A percentile compares a stretch with the other conserved stretches of the same genome.
Evolutionary conservation across 441 rosid species (phyloP).

Genomic region (Arabidopsis hybrid): DNA sequence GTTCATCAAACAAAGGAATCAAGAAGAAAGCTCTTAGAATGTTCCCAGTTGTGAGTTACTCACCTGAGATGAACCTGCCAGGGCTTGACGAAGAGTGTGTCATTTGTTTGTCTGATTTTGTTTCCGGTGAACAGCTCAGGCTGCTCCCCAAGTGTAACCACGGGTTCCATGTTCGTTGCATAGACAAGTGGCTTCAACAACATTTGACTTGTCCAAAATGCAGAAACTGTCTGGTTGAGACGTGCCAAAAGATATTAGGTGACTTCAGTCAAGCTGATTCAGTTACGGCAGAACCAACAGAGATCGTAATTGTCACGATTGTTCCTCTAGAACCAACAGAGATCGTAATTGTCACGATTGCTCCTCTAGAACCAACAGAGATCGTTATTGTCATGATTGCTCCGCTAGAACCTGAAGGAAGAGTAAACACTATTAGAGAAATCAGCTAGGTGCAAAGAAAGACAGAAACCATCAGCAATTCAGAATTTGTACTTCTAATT

Average conservation of each 20-base stretch:
- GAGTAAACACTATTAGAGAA: conserved; percentile 35
- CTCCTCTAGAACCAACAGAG: too few relatives aligned
- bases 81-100: conserved; percentile 46
- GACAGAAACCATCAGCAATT: conserved; percentile 1
- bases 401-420: conserved; percentile 36
- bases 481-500: conserved; percentile 9
- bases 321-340: conserved; percentile 25
- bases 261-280: conserved; percentile 37
- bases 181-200: conserved; percentile 45
- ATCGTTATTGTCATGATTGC: too few relatives aligned
- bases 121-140: conserved; percentile 35
- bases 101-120: conserved; percentile 45
- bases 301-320: conserved; percentile 32
- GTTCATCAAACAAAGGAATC: conserved; percentile 53
- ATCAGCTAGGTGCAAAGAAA: conserved; percentile 21
- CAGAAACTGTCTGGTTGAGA: conserved; percentile 45
- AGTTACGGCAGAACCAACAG: conserved; percentile 31
- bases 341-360: too few relatives aligned
- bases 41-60: conserved; percentile 57
- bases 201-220: conserved; percentile 47
- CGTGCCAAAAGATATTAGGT: conserved; percentile 46
- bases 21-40: conserved; percentile 56
- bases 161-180: conserved; percentile 46
- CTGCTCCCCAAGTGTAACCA: conserved; percentile 48
- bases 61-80: conserved; percentile 38